A percentile compares a stretch with the other conserved stretches of the same genome.
These are phyloP conservation scores for Pseudotsuga menziesii DNA, from an alignment of 75 land plant genomes.

Conservation along the genomic window DNA sequence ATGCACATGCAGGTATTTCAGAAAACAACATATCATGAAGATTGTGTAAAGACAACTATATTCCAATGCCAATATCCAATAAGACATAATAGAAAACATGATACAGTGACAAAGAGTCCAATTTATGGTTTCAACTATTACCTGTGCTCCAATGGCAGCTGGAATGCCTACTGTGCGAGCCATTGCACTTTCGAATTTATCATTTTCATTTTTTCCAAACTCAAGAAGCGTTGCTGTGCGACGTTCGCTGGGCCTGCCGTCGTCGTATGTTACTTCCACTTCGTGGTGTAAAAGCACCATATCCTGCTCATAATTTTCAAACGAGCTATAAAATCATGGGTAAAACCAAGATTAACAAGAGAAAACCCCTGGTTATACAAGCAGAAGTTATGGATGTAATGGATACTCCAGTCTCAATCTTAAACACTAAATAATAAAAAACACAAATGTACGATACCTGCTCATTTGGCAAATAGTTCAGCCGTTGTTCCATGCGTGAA, in stretches of 20 bases:
- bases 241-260: conserved; percentile 43
- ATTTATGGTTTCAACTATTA: conserved; percentile 18
- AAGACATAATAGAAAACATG: background rate
- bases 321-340: background rate
- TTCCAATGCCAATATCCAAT: too few species aligned
- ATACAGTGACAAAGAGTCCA: background rate
- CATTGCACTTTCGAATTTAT: conserved; percentile 63
- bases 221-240: conserved; percentile 81
- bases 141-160: conserved; percentile 95
- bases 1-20: background rate
- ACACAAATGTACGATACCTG: conserved; percentile 42
- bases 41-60: background rate
- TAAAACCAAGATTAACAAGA: background rate
- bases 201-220: conserved; percentile 54
- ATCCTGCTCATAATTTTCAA: conserved; percentile 48
- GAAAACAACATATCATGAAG: background rate
- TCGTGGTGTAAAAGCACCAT: conserved; percentile 97
- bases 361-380: background rate
- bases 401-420: background rate
- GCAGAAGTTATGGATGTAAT: background rate
- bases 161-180: conserved; percentile 95
- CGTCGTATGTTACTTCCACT: conserved; percentile 64
- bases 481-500: conserved; percentile 81
- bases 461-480: conserved; percentile 62
- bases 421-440: background rate